Evolutionary conservation across 2,329 filamentous ascomycete species (phyloP).

Genomic region (Claviceps capensis): DNA sequence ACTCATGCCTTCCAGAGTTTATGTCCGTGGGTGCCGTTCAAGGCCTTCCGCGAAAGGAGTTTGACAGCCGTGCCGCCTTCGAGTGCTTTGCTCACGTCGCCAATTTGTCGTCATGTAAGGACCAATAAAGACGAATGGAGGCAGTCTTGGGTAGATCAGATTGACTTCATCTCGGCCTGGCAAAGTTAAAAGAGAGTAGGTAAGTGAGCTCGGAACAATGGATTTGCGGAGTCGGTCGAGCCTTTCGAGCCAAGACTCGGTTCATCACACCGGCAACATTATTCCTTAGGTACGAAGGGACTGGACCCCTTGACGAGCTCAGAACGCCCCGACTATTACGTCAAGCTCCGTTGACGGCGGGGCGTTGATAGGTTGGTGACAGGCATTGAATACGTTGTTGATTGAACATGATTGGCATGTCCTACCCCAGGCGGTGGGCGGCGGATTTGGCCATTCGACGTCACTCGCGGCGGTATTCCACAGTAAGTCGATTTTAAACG

Average conservation of each 20-base stretch:
- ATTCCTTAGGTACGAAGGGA: too few relatives aligned
- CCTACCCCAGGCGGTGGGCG: background rate
- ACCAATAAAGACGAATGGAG: background rate
- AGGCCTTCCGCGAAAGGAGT: background rate
- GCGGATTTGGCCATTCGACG: background rate
- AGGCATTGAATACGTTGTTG: too few relatives aligned
- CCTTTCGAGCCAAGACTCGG: background rate
- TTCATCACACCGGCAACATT: background rate
- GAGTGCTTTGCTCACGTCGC: background rate
- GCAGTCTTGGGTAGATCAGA: background rate
- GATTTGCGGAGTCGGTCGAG: background rate
- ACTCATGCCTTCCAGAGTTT: background rate
- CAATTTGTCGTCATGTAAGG: background rate
- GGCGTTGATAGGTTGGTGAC: background rate
- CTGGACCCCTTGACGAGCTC: background rate
- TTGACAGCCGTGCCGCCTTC: background rate
- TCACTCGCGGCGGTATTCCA: background rate
- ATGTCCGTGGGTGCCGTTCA: background rate
- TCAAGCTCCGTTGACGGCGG: background rate
- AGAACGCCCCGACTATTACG: background rate
- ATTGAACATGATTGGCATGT: background rate
- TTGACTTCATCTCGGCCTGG: background rate
- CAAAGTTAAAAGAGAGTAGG: background rate
- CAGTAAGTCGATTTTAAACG: background rate
- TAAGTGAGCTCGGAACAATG: background rate